These are phyloP conservation scores for Tolypocladium nubicola DNA, from an alignment of 2,329 filamentous ascomycete genomes.

Conservation along the genomic window DNA sequence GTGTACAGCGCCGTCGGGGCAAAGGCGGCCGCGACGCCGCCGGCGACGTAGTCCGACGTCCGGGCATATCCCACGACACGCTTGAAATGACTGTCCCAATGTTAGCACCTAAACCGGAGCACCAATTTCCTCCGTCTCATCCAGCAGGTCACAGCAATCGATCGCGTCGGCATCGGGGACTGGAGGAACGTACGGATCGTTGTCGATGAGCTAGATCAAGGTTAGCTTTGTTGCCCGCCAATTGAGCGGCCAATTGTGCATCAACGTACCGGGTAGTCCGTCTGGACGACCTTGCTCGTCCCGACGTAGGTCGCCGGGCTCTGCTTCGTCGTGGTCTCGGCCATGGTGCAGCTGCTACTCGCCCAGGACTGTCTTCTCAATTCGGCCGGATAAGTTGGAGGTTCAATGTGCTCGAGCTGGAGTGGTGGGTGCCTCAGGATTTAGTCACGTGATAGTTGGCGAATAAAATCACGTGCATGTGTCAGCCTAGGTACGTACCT, in stretches of 20 bases:
- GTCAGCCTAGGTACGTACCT: neutral
- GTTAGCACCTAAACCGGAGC: conserved; percentile 12
- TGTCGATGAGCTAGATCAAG: conserved; percentile 79
- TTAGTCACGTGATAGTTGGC: conserved; percentile 15
- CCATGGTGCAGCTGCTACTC: conserved; percentile 22
- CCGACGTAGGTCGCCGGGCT: conserved; percentile 22
- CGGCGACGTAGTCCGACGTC: conserved; percentile 69
- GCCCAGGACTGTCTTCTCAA: conserved; percentile 13
- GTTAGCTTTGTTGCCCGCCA: conserved; percentile 11
- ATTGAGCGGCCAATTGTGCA: conserved; percentile 11
- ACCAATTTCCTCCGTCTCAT: too few relatives aligned
- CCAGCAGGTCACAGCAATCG: neutral
- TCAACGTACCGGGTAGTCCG: conserved; percentile 73
- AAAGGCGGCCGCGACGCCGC: conserved; percentile 55
- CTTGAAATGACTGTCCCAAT: conserved; percentile 64
- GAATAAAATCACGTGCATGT: conserved; percentile 1
- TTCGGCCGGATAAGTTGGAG: conserved; percentile 14
- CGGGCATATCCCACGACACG: conserved; percentile 84
- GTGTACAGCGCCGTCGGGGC: conserved; percentile 64
- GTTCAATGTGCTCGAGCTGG: conserved; percentile 4
- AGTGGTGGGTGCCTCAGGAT: conserved; percentile 18
- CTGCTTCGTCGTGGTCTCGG: conserved; percentile 27
- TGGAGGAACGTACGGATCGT: conserved; percentile 66
- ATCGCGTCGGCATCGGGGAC: neutral
- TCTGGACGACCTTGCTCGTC: conserved; percentile 63